Evolutionary conservation across 805 yeast species (phyloP).

Genomic region (Ogataea methylovora): DNA sequence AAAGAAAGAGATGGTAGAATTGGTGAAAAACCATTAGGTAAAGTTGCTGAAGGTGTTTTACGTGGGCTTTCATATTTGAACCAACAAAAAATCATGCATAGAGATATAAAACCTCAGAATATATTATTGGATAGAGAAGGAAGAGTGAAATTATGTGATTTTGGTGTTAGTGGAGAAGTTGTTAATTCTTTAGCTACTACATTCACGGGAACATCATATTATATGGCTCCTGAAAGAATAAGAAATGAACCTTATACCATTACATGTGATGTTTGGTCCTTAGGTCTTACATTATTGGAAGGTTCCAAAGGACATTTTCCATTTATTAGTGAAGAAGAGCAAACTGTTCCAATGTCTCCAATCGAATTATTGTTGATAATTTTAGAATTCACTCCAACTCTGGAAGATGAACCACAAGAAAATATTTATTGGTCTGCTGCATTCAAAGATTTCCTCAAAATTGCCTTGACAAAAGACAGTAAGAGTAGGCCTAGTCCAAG

Average conservation of each 20-base stretch:
- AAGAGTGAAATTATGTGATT: slow-evolving; percentile 88
- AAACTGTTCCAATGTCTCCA: slow-evolving; percentile 53
- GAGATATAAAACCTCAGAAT: slow-evolving; percentile 96
- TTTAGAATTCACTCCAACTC: slow-evolving; percentile 71
- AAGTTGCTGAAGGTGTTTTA: slow-evolving; percentile 80
- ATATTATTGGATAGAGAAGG: slow-evolving; percentile 72
- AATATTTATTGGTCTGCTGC: slow-evolving; percentile 77
- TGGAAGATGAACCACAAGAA: slow-evolving; percentile 68
- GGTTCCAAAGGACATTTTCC: slow-evolving; percentile 94
- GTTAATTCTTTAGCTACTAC: slow-evolving; percentile 94
- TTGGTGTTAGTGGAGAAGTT: slow-evolving; percentile 96
- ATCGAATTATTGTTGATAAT: slow-evolving; percentile 80
- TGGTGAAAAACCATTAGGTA: slow-evolving; percentile 89
- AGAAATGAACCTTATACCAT: slow-evolving; percentile 94
- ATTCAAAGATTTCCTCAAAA: slow-evolving; percentile 74
- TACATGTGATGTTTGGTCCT: slow-evolving; percentile 93
- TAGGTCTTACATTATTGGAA: slow-evolving; percentile 86
- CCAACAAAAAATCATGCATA: slow-evolving; percentile 79
- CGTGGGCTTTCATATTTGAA: slow-evolving; percentile 84
- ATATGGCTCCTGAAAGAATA: slow-evolving; percentile 98
- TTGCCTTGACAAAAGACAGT: slow-evolving; percentile 76
- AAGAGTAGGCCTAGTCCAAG: slow-evolving; percentile 83
- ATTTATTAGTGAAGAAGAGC: slow-evolving; percentile 32
- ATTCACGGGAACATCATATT: slow-evolving; percentile 93
- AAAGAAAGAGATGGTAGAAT: slow-evolving; percentile 72